These are phyloP conservation scores for Dendrobium catenatum DNA, from an alignment of 106 monocot species.

Conservation along the genomic window DNA sequence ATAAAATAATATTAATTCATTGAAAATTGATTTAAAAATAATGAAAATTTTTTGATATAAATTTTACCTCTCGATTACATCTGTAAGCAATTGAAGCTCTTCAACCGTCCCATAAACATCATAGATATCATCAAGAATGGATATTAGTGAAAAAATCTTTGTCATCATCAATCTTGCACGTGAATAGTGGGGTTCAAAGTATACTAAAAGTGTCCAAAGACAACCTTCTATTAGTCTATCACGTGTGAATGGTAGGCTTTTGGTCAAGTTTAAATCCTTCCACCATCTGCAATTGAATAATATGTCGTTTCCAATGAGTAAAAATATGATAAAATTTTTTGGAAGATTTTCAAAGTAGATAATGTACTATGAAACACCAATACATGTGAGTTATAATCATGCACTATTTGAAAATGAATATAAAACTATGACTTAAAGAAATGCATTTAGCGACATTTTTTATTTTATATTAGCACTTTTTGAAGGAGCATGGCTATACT, in stretches of 20 bases:
- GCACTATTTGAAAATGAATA: not conserved
- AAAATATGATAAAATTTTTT: not conserved
- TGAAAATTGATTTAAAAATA: no score
- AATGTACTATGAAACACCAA: not conserved
- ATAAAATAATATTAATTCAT: no score
- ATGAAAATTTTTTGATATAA: not conserved
- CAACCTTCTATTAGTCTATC: constrained; percentile 5
- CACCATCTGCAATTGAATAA: constrained; percentile 11
- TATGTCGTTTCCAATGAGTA: not conserved
- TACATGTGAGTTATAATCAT: not conserved
- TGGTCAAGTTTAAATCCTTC: constrained; percentile 2
- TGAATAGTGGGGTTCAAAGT: constrained; percentile 4
- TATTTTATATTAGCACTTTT: no score
- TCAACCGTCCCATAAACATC: not conserved
- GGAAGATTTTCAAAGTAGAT: no score
- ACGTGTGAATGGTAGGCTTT: not conserved
- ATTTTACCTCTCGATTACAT: not conserved
- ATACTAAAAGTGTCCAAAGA: not conserved
- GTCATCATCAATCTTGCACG: not conserved
- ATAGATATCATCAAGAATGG: no score
- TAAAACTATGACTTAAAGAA: no score
- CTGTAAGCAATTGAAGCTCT: not conserved
- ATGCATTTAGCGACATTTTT: no score
- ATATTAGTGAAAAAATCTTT: not conserved
- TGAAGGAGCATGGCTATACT: no score